Evolutionary conservation across 371 early-diverging fungal species (phyloP).

Genomic region (Mortierella sp.): DNA sequence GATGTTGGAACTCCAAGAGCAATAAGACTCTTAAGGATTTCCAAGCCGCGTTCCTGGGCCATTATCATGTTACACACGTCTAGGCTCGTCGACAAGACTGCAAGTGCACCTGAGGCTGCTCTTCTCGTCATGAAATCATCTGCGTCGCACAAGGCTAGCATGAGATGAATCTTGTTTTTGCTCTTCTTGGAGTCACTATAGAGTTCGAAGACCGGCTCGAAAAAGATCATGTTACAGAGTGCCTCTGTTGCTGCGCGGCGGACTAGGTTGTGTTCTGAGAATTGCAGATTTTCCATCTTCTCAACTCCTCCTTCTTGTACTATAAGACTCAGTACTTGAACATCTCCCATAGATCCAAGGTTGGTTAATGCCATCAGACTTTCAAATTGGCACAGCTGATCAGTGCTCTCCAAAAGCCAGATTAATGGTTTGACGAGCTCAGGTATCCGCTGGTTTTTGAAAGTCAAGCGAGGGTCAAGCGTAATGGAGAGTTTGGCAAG

Average conservation of each 20-base stretch:
- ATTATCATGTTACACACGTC: slow-evolving; percentile 69
- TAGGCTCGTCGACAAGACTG: slow-evolving; percentile 77
- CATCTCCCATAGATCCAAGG: slow-evolving; percentile 76
- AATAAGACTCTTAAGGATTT: slow-evolving; percentile 64
- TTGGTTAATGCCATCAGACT: slow-evolving; percentile 94
- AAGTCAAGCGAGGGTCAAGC: slow-evolving; percentile 88
- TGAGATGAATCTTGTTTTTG: slow-evolving; percentile 74
- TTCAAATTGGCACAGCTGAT: slow-evolving; percentile 87
- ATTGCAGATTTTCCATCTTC: slow-evolving; percentile 81
- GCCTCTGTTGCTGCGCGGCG: slow-evolving; percentile 95
- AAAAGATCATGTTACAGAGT: slow-evolving; percentile 93
- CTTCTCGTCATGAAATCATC: slow-evolving; percentile 88
- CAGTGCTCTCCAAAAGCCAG: slow-evolving; percentile 66
- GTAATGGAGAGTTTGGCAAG: slow-evolving; percentile 94
- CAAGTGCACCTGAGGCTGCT: slow-evolving; percentile 92
- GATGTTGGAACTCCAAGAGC: slow-evolving; percentile 37
- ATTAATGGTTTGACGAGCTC: slow-evolving; percentile 77
- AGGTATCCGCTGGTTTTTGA: slow-evolving; percentile 72
- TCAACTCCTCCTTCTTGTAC: slow-evolving; percentile 72
- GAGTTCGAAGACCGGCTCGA: slow-evolving; percentile 80
- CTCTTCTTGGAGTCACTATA: slow-evolving; percentile 69
- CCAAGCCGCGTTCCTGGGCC: slow-evolving; percentile 68
- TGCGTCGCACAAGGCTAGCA: slow-evolving; percentile 87
- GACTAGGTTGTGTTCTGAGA: slow-evolving; percentile 84
- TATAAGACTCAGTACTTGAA: slow-evolving; percentile 61